Evolutionary conservation across 2,329 filamentous ascomycete genomes (phyloP).

Genomic region (Calonectria henricotiae): DNA sequence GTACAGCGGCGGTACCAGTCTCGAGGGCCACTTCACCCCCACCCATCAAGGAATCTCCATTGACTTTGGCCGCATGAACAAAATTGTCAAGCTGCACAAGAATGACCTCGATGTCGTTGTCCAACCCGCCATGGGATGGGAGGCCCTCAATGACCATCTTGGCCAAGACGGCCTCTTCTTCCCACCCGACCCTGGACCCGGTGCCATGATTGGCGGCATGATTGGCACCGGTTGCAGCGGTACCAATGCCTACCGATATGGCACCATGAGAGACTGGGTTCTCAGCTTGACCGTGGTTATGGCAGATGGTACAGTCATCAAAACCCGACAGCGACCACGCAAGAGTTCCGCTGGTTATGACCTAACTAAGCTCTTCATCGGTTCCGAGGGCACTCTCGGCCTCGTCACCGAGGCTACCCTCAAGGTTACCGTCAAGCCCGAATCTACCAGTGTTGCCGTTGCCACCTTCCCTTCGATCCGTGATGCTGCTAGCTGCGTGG

Average conservation of each 20-base stretch:
- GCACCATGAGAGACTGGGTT: slow-evolving; percentile 97
- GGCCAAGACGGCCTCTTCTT: slow-evolving; percentile 86
- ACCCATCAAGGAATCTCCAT: slow-evolving; percentile 89
- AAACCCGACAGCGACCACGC: slow-evolving; percentile 88
- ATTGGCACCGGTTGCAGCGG: slow-evolving; percentile 82
- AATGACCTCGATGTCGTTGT: slow-evolving; percentile 84
- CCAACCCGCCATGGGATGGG: slow-evolving; percentile 89
- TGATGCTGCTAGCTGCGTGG: slow-evolving; percentile 84
- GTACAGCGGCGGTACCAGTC: slow-evolving; percentile 89
- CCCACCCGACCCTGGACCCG: slow-evolving; percentile 91
- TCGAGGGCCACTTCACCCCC: slow-evolving; percentile 91
- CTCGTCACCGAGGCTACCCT: slow-evolving; percentile 92
- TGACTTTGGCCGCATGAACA: slow-evolving; percentile 89
- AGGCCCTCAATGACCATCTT: slow-evolving; percentile 85
- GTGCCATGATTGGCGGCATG: slow-evolving; percentile 94
- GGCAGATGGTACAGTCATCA: slow-evolving; percentile 91
- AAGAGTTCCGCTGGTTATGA: slow-evolving; percentile 96
- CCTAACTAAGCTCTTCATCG: slow-evolving; percentile 90
- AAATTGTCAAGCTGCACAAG: slow-evolving; percentile 83
- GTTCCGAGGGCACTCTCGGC: slow-evolving; percentile 91
- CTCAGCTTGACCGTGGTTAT: slow-evolving; percentile 89
- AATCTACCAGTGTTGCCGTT: slow-evolving; percentile 86
- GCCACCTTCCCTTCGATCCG: slow-evolving; percentile 74
- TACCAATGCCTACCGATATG: slow-evolving; percentile 93
- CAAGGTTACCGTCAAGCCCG: slow-evolving; percentile 87